These are phyloP conservation scores for Teunomyces tritomae DNA, from an alignment of 805 yeast genomes.

Conservation along the genomic window DNA sequence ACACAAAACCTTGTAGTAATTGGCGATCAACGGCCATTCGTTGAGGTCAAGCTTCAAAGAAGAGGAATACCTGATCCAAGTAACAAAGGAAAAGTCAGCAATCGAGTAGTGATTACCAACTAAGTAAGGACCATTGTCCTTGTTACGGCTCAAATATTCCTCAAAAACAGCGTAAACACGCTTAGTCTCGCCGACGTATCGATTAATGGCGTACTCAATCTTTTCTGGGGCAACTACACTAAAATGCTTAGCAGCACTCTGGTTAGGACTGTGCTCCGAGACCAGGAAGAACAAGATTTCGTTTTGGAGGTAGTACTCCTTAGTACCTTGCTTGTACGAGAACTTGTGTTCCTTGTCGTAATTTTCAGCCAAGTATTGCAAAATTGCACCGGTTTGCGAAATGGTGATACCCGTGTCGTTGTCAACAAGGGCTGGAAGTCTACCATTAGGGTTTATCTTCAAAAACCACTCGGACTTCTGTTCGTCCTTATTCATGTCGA, in stretches of 20 bases:
- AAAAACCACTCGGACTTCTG: constrained; percentile 60
- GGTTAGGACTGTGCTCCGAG: constrained; percentile 59
- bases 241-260: constrained; percentile 59
- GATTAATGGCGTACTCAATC: constrained; percentile 50
- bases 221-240: constrained; percentile 45
- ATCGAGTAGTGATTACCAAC: constrained; percentile 59
- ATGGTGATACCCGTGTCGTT: constrained; percentile 44
- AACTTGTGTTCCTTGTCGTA: constrained; percentile 54
- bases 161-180: constrained; percentile 57
- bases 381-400: constrained; percentile 61
- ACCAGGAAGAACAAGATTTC: constrained; percentile 57
- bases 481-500: constrained; percentile 42
- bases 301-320: constrained; percentile 49
- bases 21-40: constrained; percentile 37
- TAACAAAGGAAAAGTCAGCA: constrained; percentile 53
- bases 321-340: constrained; percentile 35
- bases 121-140: constrained; percentile 38
- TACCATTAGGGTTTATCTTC: constrained; percentile 59
- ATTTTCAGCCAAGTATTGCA: constrained; percentile 56
- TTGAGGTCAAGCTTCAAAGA: constrained; percentile 28
- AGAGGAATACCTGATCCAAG: constrained; percentile 37
- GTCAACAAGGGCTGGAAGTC: constrained; percentile 55
- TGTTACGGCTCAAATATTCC: constrained; percentile 44
- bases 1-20: constrained; percentile 44
- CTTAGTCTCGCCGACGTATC: constrained; percentile 50